These are phyloP conservation scores for Mycena filopes DNA, from an alignment of 768 basidiomycete species.

Conservation along the genomic window DNA sequence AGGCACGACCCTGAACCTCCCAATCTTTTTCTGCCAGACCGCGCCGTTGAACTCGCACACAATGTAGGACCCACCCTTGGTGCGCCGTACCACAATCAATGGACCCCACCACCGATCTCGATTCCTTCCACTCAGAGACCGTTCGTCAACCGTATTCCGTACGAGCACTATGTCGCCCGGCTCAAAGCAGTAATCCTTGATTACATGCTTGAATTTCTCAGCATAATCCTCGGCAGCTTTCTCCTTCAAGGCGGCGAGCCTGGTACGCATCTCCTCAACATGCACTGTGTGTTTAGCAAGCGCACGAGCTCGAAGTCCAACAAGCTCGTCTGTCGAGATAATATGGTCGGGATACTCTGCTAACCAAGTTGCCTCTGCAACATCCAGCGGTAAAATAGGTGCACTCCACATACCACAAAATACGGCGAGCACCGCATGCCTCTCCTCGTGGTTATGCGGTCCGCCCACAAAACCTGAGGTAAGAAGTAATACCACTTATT, in stretches of 20 bases:
- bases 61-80: slow-evolving; percentile 25
- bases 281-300: slow-evolving; percentile 30
- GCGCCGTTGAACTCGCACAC: slow-evolving; percentile 27
- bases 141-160: slow-evolving; percentile 35
- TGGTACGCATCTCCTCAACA: slow-evolving; percentile 31
- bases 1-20: slow-evolving; percentile 19
- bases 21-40: slow-evolving; percentile 21
- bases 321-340: slow-evolving; percentile 31
- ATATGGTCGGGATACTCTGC: slow-evolving; percentile 23
- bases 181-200: slow-evolving; percentile 30
- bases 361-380: slow-evolving; percentile 43
- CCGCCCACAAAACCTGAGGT: background rate
- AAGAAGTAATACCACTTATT: background rate
- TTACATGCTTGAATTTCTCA: slow-evolving; percentile 22
- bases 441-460: too few relatives aligned
- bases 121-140: slow-evolving; percentile 32
- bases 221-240: slow-evolving; percentile 34
- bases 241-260: slow-evolving; percentile 21
- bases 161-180: slow-evolving; percentile 39
- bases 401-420: too few relatives aligned
- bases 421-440: too few relatives aligned
- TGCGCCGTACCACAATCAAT: slow-evolving; percentile 32
- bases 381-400: slow-evolving; percentile 22
- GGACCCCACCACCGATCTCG: slow-evolving; percentile 39
- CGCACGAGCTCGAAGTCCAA: slow-evolving; percentile 31